Conservation (phyloP, 805 yeast genomes). For the Suhomyces sp. region DNA sequence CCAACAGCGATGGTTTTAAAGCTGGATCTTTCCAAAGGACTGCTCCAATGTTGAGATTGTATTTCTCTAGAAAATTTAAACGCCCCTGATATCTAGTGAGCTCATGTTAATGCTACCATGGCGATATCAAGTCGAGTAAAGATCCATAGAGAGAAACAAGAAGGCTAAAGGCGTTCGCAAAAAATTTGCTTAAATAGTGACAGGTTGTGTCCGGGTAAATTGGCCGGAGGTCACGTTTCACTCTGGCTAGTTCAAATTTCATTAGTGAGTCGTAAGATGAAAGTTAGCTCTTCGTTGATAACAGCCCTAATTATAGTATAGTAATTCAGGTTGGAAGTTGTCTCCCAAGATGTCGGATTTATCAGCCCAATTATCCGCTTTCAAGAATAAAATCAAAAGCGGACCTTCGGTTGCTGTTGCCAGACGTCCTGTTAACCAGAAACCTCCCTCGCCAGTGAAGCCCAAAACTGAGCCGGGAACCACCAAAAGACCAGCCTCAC, state of each 20-base stretch:
- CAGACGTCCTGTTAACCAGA: slow-evolving; percentile 21
- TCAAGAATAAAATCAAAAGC: slow-evolving; percentile 42
- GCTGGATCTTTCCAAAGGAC: slow-evolving; percentile 43
- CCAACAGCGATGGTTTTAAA: slow-evolving; percentile 98
- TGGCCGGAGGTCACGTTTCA: neutral
- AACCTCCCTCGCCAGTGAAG: slow-evolving; percentile 11
- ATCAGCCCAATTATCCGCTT: slow-evolving; percentile 45
- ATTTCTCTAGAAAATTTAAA: slow-evolving; percentile 23
- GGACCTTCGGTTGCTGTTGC: slow-evolving; percentile 42
- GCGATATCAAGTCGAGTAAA: neutral
- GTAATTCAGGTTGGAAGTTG: neutral
- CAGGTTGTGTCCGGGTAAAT: neutral
- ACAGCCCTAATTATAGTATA: neutral
- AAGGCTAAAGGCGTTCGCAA: neutral
- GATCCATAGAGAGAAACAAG: neutral
- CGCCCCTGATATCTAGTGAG: slow-evolving; percentile 17
- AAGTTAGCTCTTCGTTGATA: neutral
- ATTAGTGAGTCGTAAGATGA: neutral
- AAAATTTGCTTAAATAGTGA: neutral
- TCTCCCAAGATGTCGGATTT: slow-evolving; percentile 27
- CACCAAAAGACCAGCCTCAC: slow-evolving; percentile 13
- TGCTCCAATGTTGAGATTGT: slow-evolving; percentile 11
- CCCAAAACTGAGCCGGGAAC: neutral
- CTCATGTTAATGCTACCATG: slow-evolving; percentile 25
- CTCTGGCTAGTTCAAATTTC: neutral